phyloP scores from a whole-genome alignment of 169 alveolate genomes.

The Plasmodium knowlesi region DNA sequence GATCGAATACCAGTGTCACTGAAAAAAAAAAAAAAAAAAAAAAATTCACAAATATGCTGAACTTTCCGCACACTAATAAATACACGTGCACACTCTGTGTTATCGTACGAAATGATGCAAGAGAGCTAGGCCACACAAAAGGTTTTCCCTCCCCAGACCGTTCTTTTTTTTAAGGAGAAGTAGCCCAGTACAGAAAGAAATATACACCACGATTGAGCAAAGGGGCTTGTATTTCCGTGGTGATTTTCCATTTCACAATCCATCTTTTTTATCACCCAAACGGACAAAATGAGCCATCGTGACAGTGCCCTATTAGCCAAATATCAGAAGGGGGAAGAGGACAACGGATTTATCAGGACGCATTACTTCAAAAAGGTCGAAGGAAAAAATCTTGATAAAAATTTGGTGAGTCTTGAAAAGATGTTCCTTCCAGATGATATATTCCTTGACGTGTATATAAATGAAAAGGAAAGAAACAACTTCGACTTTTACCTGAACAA shows the following conservation, averaged over 20 bases:
- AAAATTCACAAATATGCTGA: neutral
- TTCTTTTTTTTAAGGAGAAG: neutral
- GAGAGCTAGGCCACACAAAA: neutral
- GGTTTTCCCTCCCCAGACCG: neutral
- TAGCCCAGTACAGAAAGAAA: neutral
- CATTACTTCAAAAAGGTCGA: constrained; percentile 60
- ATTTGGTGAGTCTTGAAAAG: constrained; percentile 16
- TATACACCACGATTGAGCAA: neutral
- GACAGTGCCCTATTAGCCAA: neutral
- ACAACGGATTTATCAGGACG: constrained; percentile 21
- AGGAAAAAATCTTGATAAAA: neutral
- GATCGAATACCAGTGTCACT: neutral
- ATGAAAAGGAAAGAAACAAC: constrained; percentile 64
- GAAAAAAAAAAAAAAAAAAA: no score
- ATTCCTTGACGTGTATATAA: constrained; percentile 22
- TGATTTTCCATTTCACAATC: neutral
- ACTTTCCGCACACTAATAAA: neutral
- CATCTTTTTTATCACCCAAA: neutral
- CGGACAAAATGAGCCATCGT: neutral
- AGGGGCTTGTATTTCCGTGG: neutral
- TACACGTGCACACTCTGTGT: neutral
- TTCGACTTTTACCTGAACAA: constrained; percentile 42
- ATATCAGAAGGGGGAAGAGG: constrained; percentile 34
- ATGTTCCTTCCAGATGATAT: constrained; percentile 25
- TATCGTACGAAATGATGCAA: no score